Evolutionary conservation across 306 rosid genomes (phyloP), one percentile per base, ranked within the genome.

Genomic region (Citrullus amarus): DNA sequence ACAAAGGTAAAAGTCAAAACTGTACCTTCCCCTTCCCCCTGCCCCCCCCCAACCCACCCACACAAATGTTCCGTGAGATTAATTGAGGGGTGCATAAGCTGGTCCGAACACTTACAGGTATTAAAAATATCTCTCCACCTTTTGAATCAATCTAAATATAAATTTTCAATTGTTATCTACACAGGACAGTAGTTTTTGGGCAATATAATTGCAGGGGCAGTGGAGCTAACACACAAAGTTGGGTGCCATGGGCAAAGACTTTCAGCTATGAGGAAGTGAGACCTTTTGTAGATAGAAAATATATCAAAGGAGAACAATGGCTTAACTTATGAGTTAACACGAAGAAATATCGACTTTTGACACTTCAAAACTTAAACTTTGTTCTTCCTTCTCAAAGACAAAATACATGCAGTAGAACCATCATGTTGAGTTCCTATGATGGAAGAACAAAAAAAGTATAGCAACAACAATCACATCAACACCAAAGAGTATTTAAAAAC

Each of bases 111-210:
- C 28, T n/a, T 10, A n/a, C 0, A 6, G 10, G 3, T 18, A 56
- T n/a, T 8, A 56, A 18, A 56, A 30, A 61, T 25, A 25, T 13
- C 8, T 4, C 41, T n/a, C 60, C 25, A 55, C 39, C 2, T 30
- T 16, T 11, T 4, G 68, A 30, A 14, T 62, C 44, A 13, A 62
- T 15, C 51, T 8, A 38, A 66, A 25, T 25, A 25, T 25, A 25
- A 25, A 25, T 72, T 25, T 51, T 20, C 51, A 76, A 43, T 75
- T 77, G 57, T 38, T 55, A 61, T 76, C 50, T 14, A 41, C 75
- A 41, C 92, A 95, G 98, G 88, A 95, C 97, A 11, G 96, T 83
- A 14, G 88, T 85, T 78, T 95, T 95, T 75, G 97, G 88, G 32
- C 96, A 92, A 75, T 92, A 84, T 79, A 25, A 78, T 20, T 89